phyloP scores from a whole-genome alignment of 2,329 filamentous ascomycete genomes.

The Didymella exigua region DNA sequence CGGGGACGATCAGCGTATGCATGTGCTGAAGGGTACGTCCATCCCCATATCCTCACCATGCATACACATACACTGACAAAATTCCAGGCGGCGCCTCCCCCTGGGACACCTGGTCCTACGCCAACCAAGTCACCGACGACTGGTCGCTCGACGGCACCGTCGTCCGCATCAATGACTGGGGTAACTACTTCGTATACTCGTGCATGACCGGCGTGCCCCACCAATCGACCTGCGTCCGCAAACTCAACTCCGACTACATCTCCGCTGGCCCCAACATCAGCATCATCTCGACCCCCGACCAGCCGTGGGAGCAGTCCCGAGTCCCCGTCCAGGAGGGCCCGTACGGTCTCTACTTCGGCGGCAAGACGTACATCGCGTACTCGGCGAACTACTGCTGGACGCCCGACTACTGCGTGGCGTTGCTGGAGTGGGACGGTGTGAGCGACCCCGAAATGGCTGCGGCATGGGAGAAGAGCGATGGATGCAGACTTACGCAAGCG shows the following conservation, averaged over 20 bases:
- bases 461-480: slow-evolving; percentile 59
- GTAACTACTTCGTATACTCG: slow-evolving; percentile 62
- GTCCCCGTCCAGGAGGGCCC: slow-evolving; percentile 62
- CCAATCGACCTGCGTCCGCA: slow-evolving; percentile 51
- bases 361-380: slow-evolving; percentile 60
- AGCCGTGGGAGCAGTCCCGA: slow-evolving; percentile 58
- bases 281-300: slow-evolving; percentile 59
- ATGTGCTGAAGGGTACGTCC: slow-evolving; percentile 58
- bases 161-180: slow-evolving; percentile 53
- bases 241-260: slow-evolving; percentile 48
- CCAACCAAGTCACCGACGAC: slow-evolving; percentile 53
- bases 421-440: slow-evolving; percentile 59
- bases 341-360: slow-evolving; percentile 59
- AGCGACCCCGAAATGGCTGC: slow-evolving; percentile 52
- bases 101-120: slow-evolving; percentile 59
- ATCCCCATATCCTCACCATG: no score
- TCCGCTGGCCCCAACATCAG: slow-evolving; percentile 53
- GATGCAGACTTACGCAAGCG: slow-evolving; percentile 57
- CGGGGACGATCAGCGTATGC: slow-evolving; percentile 57
- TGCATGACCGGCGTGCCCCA: slow-evolving; percentile 54
- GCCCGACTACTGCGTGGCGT: slow-evolving; percentile 58
- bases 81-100: slow-evolving; percentile 56
- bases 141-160: slow-evolving; percentile 59
- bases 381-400: slow-evolving; percentile 65
- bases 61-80: not conserved